Evolutionary conservation across 805 yeast genomes (phyloP).

Genomic region (Barnettozyma siamensis): DNA sequence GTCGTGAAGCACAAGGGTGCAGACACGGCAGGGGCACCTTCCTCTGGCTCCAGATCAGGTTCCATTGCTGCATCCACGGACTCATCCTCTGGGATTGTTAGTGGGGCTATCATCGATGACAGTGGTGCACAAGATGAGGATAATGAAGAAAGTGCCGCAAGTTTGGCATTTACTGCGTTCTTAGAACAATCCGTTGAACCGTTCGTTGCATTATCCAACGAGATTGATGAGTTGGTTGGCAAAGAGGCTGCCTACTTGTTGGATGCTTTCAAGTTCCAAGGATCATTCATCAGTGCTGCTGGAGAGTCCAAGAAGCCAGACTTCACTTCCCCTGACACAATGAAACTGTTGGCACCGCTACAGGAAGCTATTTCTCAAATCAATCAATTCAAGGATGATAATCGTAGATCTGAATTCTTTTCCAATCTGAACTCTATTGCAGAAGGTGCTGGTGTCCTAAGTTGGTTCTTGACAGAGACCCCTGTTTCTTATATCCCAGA

Average conservation of each 20-base stretch:
- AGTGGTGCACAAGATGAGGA: slow-evolving; percentile 10
- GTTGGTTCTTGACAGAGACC: slow-evolving; percentile 79
- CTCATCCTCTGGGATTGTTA: neutral
- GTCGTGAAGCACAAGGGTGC: slow-evolving; percentile 17
- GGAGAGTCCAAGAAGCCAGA: slow-evolving; percentile 62
- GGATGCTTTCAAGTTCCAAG: slow-evolving; percentile 52
- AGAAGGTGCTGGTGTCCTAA: slow-evolving; percentile 85
- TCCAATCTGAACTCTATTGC: slow-evolving; percentile 77
- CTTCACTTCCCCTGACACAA: slow-evolving; percentile 44
- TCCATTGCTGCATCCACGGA: slow-evolving; percentile 1
- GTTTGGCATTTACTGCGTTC: slow-evolving; percentile 49
- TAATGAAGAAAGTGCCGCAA: slow-evolving; percentile 29
- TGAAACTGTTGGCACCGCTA: slow-evolving; percentile 60
- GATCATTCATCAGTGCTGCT: slow-evolving; percentile 54
- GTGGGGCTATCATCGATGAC: neutral
- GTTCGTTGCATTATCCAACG: slow-evolving; percentile 46
- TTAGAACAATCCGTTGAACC: slow-evolving; percentile 51
- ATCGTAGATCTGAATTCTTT: slow-evolving; percentile 58
- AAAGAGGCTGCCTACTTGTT: slow-evolving; percentile 46
- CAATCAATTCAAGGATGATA: slow-evolving; percentile 62
- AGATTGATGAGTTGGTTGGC: slow-evolving; percentile 51
- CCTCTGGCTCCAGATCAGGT: neutral
- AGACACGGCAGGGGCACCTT: slow-evolving; percentile 1
- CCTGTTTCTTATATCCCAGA: slow-evolving; percentile 77
- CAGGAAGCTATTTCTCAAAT: slow-evolving; percentile 54